Base-by-base conservation (phyloP, 2,329 filamentous ascomycete species). In the Curvularia lunata region DNA sequence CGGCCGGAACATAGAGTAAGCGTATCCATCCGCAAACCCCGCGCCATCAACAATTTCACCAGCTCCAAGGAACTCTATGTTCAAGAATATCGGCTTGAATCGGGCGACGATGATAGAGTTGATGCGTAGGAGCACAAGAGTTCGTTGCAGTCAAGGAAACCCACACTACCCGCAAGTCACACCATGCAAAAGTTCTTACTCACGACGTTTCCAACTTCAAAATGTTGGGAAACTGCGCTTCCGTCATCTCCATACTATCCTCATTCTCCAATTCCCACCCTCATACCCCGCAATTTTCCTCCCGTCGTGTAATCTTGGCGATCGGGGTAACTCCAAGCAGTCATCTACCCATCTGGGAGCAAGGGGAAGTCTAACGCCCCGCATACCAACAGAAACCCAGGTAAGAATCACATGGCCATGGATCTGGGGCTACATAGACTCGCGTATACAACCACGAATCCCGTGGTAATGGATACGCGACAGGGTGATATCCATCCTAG, bases 401-500 rank as follows among this genome's bases (percentile, higher is more conserved):
- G n/a, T n/a, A n/a, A n/a, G n/a, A n/a, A 27, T 8, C 25, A 27
- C 48, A 46, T 4, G 70, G 74, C 23, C n/a, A 59, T 72, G 52
- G 48, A 46, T n/a, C 56, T 69, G 7, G 71, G 49, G 2, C 49
- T 73, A n/a, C n/a, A n/a, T n/a, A 0, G 41, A 69, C 23, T 30
- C 61, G 58, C 40, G 18, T 75, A 2, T 70, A 73, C 27, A 64
- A 68, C 27, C 10, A 49, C 9, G 40, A 7, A 37, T 37, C 61
- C 25, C 37, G 46, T 13, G 28, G 23, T 1, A 41, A 56, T 6
- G 37, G 49, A 8, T 63, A 97, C 54, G 80, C 97, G 28, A 37
- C 95, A 98, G 72, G 92, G 92, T 30, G 95, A 98, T 72, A 81
- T 98, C 67, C 73, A 95, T 95, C 68, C 86, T 98, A 2, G 86